Evolutionary conservation across 495 filamentous ascomycete genomes (phyloP).

Genomic region (Penicillium canariense): DNA sequence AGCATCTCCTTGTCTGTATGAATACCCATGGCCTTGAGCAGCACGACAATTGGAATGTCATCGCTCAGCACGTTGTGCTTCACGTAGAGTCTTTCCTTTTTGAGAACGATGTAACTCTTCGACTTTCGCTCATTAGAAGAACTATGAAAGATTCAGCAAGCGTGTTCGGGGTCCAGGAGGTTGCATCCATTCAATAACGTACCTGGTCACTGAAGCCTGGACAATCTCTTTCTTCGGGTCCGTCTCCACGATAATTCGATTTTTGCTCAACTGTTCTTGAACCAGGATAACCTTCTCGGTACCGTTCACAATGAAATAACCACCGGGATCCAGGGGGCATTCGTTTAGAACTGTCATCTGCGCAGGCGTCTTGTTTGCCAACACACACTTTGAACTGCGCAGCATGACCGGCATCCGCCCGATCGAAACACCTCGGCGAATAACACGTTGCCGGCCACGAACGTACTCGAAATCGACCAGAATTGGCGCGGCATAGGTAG

Average conservation of each 20-base stretch:
- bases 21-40: slow-evolving; percentile 91
- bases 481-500: slow-evolving; percentile 92
- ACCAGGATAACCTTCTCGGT: slow-evolving; percentile 98
- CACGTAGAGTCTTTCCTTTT: slow-evolving; percentile 85
- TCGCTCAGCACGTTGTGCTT: slow-evolving; percentile 92
- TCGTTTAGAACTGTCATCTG: slow-evolving; percentile 88
- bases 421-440: slow-evolving; percentile 68
- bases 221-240: slow-evolving; percentile 86
- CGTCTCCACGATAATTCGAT: slow-evolving; percentile 93
- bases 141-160: slow-evolving; percentile 43
- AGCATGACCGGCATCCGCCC: slow-evolving; percentile 96
- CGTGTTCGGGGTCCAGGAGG: neutral
- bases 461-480: slow-evolving; percentile 85
- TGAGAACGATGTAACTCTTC: slow-evolving; percentile 90
- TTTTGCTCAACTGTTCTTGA: slow-evolving; percentile 97
- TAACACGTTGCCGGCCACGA: slow-evolving; percentile 68
- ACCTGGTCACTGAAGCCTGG: slow-evolving; percentile 91
- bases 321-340: slow-evolving; percentile 92
- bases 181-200: neutral
- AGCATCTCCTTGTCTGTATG: slow-evolving; percentile 93
- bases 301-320: slow-evolving; percentile 97
- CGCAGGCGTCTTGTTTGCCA: slow-evolving; percentile 72
- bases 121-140: slow-evolving; percentile 96
- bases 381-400: slow-evolving; percentile 85
- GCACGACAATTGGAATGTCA: slow-evolving; percentile 85